phyloP scores from a whole-genome alignment of 768 basidiomycete species.

The Collybia mongolica region DNA sequence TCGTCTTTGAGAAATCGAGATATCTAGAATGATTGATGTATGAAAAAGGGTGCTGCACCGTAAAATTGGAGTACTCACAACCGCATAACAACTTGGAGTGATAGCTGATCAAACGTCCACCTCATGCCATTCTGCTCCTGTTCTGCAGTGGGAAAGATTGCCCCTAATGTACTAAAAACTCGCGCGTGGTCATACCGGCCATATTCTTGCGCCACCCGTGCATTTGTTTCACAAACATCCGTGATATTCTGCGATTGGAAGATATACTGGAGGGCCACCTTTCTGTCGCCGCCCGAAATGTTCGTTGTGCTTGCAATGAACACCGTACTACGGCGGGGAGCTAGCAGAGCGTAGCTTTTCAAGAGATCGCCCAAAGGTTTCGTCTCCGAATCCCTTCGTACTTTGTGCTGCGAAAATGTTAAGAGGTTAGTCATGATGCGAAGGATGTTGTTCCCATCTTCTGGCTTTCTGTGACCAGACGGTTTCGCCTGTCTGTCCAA shows the following conservation, averaged over 20 bases:
- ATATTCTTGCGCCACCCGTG: conserved; percentile 51
- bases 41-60: conserved; percentile 2
- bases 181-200: conserved; percentile 72
- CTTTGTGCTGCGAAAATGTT: conserved; percentile 51
- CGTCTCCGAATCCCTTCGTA: conserved; percentile 33
- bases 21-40: conserved; percentile 28
- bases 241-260: conserved; percentile 37
- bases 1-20: conserved; percentile 39
- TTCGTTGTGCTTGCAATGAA: conserved; percentile 54
- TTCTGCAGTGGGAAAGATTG: conserved; percentile 38
- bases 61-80: conserved; percentile 38
- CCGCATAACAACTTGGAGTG: conserved; percentile 39
- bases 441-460: conserved; percentile 58
- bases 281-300: conserved; percentile 49
- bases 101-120: conserved; percentile 27
- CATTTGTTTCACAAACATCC: conserved; percentile 59
- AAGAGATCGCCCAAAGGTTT: conserved; percentile 39
- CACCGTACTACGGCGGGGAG: conserved; percentile 54
- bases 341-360: conserved; percentile 40
- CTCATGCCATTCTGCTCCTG: conserved; percentile 4
- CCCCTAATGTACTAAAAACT: conserved; percentile 54
- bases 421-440: conserved; percentile 78
- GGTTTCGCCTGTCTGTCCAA: conserved; percentile 46
- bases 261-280: conserved; percentile 63
- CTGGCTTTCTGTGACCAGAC: conserved; percentile 39